Evolutionary conservation across 2,329 filamentous ascomycete genomes (phyloP).

Genomic region (Bipolaris oryzae): DNA sequence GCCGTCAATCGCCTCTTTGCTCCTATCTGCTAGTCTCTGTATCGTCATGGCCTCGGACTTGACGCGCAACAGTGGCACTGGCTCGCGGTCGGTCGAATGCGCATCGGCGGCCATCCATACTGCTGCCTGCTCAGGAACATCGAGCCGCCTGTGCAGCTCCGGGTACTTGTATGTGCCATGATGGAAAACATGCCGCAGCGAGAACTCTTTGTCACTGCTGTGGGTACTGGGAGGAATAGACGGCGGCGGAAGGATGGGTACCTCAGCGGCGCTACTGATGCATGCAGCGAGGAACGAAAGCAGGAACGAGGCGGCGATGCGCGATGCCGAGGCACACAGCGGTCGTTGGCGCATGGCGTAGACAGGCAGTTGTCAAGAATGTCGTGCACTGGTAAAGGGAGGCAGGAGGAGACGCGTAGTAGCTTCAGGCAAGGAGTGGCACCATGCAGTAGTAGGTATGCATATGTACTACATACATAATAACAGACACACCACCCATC

Average conservation of each 20-base stretch:
- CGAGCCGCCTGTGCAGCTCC: constrained; percentile 74
- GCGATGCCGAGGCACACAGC: constrained; percentile 60
- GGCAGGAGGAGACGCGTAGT: neutral
- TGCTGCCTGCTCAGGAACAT: constrained; percentile 67
- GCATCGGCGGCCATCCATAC: constrained; percentile 69
- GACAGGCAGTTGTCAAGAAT: neutral
- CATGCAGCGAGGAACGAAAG: constrained; percentile 69
- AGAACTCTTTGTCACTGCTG: constrained; percentile 37
- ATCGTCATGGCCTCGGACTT: constrained; percentile 73
- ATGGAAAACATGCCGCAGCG: constrained; percentile 87
- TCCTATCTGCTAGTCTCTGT: constrained; percentile 79
- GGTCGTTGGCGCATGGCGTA: constrained; percentile 37
- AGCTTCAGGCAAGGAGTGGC: neutral
- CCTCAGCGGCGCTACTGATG: constrained; percentile 48
- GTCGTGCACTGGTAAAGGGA: neutral
- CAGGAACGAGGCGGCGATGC: constrained; percentile 67
- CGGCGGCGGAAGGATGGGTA: constrained; percentile 35
- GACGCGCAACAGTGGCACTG: constrained; percentile 54
- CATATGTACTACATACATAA: too few species aligned
- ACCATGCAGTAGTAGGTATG: neutral
- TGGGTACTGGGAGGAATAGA: constrained; percentile 29
- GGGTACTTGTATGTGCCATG: constrained; percentile 84
- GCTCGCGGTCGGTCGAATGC: constrained; percentile 46
- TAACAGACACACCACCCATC: constrained; percentile 7
- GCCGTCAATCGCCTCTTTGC: constrained; percentile 75